Percentiles rank a stretch among this genome's conserved stretches.
These are phyloP conservation scores for Amanita phalloides DNA, from an alignment of 768 basidiomycete genomes.

Conservation along the genomic window DNA sequence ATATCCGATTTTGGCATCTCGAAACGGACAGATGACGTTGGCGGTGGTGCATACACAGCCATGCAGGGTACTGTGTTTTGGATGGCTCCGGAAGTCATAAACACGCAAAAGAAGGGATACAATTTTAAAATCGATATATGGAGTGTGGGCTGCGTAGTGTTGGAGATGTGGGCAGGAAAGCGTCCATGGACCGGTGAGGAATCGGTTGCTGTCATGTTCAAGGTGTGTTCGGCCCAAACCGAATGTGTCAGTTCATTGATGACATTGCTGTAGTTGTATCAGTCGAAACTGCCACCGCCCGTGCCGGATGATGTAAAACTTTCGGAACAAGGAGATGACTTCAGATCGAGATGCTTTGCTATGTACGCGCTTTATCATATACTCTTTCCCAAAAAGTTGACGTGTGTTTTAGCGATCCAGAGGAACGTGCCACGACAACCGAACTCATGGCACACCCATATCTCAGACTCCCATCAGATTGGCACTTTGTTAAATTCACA, in stretches of 20 bases:
- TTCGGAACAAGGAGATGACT: slow-evolving; percentile 71
- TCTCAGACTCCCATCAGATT: slow-evolving; percentile 58
- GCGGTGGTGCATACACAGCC: slow-evolving; percentile 75
- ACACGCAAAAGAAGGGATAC: slow-evolving; percentile 82
- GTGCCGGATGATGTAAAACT: slow-evolving; percentile 77
- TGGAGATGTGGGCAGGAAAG: slow-evolving; percentile 99
- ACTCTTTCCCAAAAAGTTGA: slow-evolving; percentile 4
- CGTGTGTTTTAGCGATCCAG: slow-evolving; percentile 50
- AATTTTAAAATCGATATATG: slow-evolving; percentile 98
- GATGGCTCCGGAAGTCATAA: slow-evolving; percentile 97
- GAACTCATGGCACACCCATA: slow-evolving; percentile 77
- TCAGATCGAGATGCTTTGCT: slow-evolving; percentile 82
- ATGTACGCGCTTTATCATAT: slow-evolving; percentile 40
- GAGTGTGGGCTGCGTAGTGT: slow-evolving; percentile 96
- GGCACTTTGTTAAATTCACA: slow-evolving; percentile 64
- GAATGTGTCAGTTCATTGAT: neutral
- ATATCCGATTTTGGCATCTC: slow-evolving; percentile 99
- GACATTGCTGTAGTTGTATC: slow-evolving; percentile 51
- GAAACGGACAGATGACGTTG: slow-evolving; percentile 86
- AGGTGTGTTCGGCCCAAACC: slow-evolving; percentile 37
- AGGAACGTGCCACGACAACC: slow-evolving; percentile 68
- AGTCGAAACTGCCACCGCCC: slow-evolving; percentile 78
- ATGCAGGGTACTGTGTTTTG: slow-evolving; percentile 99
- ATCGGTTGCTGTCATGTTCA: slow-evolving; percentile 87
- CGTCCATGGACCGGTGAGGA: slow-evolving; percentile 92